Conservation (phyloP, 2,329 filamentous ascomycete species). For the Clarireedia sp. region DNA sequence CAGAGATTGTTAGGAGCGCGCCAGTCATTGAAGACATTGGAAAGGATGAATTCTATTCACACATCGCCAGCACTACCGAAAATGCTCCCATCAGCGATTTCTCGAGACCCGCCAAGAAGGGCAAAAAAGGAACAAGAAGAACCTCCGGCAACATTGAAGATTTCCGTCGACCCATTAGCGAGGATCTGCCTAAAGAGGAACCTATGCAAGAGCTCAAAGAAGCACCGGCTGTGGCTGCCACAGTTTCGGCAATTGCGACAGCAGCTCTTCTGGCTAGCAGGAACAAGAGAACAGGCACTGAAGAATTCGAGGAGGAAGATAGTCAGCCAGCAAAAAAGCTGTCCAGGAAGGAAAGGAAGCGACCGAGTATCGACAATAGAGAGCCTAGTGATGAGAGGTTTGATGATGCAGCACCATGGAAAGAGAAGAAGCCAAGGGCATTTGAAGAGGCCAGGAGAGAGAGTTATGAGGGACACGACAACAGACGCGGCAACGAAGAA, state of each 20-base stretch:
- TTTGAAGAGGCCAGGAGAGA: conserved; percentile 19
- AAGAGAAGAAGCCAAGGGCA: conserved; percentile 33
- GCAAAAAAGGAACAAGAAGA: conserved; percentile 33
- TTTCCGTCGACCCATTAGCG: conserved; percentile 7
- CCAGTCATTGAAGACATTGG: conserved; percentile 26
- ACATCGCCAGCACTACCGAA: conserved; percentile 24
- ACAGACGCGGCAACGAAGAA: conserved; percentile 20
- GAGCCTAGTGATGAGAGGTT: conserved; percentile 36
- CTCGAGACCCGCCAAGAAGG: conserved; percentile 29
- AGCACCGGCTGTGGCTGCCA: conserved; percentile 14
- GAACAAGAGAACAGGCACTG: conserved; percentile 3
- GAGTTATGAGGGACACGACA: conserved; percentile 12
- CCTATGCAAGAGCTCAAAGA: conserved; percentile 21
- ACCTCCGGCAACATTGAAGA: conserved; percentile 11
- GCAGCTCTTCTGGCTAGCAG: conserved; percentile 15
- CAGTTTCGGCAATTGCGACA: conserved; percentile 17
- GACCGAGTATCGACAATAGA: conserved; percentile 35
- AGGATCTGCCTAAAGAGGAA: conserved; percentile 8
- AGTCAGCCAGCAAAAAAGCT: conserved; percentile 31
- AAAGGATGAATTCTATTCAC: conserved; percentile 26
- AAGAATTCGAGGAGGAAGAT: conserved; percentile 29
- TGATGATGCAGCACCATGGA: conserved; percentile 38
- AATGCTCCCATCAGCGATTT: conserved; percentile 20
- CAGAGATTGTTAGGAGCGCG: conserved; percentile 20
- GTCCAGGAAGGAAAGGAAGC: conserved; percentile 32